Conservation (phyloP, 2,329 filamentous ascomycete species). For the Trichoderma lentiforme region DNA sequence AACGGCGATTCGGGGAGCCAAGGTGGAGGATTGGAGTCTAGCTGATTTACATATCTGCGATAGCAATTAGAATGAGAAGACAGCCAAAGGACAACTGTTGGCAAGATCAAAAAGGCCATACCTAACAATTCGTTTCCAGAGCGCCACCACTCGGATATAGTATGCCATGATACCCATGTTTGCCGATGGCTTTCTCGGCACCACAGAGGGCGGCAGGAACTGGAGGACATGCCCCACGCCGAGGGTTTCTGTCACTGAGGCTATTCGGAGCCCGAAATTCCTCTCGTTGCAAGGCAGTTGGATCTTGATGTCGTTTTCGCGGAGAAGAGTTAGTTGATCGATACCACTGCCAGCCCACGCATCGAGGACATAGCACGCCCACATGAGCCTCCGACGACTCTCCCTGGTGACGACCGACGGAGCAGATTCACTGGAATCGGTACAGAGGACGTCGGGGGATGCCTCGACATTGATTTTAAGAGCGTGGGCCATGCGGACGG, state of each 20-base stretch:
- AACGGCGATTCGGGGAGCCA: slow-evolving; percentile 45
- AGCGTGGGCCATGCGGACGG: slow-evolving; percentile 42
- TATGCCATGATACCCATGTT: slow-evolving; percentile 45
- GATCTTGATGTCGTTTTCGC: slow-evolving; percentile 41
- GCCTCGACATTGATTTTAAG: slow-evolving; percentile 39
- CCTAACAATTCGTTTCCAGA: slow-evolving; percentile 41
- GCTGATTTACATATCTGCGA: slow-evolving; percentile 40
- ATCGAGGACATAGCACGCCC: slow-evolving; percentile 42
- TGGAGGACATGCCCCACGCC: slow-evolving; percentile 40
- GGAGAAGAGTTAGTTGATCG: slow-evolving; percentile 38
- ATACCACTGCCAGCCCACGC: slow-evolving; percentile 40
- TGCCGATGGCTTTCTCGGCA: slow-evolving; percentile 38
- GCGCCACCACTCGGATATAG: slow-evolving; percentile 40
- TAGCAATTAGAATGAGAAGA: neutral
- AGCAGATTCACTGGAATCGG: slow-evolving; percentile 29
- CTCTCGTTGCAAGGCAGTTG: slow-evolving; percentile 40
- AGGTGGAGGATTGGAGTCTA: slow-evolving; percentile 38
- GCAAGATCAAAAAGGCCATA: slow-evolving; percentile 10
- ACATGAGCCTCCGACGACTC: slow-evolving; percentile 40
- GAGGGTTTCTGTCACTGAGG: slow-evolving; percentile 39
- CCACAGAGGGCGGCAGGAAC: slow-evolving; percentile 38
- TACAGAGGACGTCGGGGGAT: slow-evolving; percentile 38
- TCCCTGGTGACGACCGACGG: slow-evolving; percentile 38
- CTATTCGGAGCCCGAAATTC: slow-evolving; percentile 41
- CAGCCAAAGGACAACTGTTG: neutral